phyloP scores from a whole-genome alignment of 371 early-diverging fungal species.

The Zopfochytrium polystomum region DNA sequence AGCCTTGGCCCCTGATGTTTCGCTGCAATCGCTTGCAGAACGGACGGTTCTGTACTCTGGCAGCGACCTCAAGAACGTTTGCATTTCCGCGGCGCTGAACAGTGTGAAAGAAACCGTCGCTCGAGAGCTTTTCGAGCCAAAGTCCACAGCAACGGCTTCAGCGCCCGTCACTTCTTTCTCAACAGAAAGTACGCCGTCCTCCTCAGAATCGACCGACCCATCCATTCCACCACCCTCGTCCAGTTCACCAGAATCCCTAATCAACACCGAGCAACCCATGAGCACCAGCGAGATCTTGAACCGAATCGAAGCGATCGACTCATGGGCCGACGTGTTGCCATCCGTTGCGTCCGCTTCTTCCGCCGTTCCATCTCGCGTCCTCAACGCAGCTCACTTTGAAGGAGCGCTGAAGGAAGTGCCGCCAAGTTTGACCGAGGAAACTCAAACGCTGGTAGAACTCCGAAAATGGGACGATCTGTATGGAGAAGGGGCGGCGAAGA shows the following conservation, averaged over 20 bases:
- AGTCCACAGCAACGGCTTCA: too few species aligned
- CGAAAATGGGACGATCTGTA: constrained; percentile 84
- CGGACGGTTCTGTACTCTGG: constrained; percentile 83
- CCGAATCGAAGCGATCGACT: constrained; percentile 24
- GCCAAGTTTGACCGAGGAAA: constrained; percentile 82
- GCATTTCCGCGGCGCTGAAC: constrained; percentile 79
- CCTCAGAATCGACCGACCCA: too few species aligned
- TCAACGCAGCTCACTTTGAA: constrained; percentile 67
- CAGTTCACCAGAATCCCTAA: too few species aligned
- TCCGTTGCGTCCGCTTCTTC: not conserved
- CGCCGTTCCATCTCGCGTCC: constrained; percentile 5
- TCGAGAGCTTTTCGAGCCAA: too few species aligned
- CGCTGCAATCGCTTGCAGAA: constrained; percentile 48
- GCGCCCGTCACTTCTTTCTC: too few species aligned
- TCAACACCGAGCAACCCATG: too few species aligned
- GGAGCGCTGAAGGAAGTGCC: constrained; percentile 76
- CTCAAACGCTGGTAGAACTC: constrained; percentile 76
- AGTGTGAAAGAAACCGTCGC: constrained; percentile 36
- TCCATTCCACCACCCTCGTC: too few species aligned
- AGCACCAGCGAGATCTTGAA: constrained; percentile 21
- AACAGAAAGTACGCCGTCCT: too few species aligned
- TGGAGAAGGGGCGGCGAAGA: constrained; percentile 67
- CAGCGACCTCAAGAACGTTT: constrained; percentile 97
- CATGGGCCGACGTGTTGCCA: constrained; percentile 19
- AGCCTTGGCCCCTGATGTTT: too few species aligned